Conservation (phyloP, 805 yeast genomes). For the Myxozyma vanderwaltii region DNA sequence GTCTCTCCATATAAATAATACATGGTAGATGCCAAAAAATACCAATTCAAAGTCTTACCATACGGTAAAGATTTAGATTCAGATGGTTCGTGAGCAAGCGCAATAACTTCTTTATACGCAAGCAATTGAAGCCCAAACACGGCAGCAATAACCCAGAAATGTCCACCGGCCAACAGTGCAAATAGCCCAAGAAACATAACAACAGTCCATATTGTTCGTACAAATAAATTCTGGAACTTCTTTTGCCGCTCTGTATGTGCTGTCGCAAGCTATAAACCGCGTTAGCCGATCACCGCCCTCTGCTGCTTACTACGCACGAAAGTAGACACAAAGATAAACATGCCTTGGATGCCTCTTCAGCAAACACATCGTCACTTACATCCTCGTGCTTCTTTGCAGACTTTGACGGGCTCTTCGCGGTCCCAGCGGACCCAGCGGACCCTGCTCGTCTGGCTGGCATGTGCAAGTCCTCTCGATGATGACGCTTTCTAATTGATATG, state of each 20-base stretch:
- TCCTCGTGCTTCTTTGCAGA: neutral
- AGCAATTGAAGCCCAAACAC: conserved; percentile 75
- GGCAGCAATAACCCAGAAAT: conserved; percentile 70
- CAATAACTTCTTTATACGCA: conserved; percentile 88
- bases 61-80: conserved; percentile 78
- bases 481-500: no score
- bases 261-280: neutral
- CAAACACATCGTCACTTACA: neutral
- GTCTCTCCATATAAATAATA: conserved; percentile 88
- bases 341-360: no score
- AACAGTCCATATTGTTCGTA: conserved; percentile 89
- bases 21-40: conserved; percentile 77
- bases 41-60: conserved; percentile 30
- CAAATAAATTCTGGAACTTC: conserved; percentile 79
- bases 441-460: conserved; percentile 5
- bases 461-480: neutral
- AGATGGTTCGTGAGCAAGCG: conserved; percentile 81
- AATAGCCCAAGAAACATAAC: conserved; percentile 82
- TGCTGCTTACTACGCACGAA: no score
- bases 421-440: neutral
- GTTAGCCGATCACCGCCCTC: no score
- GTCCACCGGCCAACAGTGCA: conserved; percentile 76
- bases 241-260: conserved; percentile 50
- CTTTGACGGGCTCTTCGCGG: neutral
- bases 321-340: no score